Evolutionary conservation across 208 protist species (phyloP).

Genomic region (Tritrichomonas musculus): DNA sequence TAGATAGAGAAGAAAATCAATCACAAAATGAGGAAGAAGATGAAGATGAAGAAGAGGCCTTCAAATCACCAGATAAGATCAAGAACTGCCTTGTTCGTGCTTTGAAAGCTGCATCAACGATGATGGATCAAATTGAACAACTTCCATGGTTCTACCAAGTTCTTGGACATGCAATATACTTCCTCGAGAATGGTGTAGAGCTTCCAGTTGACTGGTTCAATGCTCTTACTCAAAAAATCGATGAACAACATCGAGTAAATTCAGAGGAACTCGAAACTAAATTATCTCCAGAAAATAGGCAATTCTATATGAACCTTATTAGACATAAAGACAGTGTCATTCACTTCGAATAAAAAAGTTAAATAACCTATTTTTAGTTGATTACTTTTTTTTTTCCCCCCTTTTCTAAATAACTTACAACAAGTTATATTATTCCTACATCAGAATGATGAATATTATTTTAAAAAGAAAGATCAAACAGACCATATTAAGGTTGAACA

Average conservation of each 20-base stretch:
- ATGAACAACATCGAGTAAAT: background rate
- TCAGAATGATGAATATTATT: too few species aligned
- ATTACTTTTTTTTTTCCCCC: too few species aligned
- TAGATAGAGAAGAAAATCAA: background rate
- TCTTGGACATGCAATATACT: background rate
- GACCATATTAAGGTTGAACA: too few species aligned
- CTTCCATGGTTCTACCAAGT: conserved; percentile 12
- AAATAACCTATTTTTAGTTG: too few species aligned
- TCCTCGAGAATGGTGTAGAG: conserved; percentile 25
- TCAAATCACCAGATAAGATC: conserved; percentile 8
- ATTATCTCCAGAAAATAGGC: background rate
- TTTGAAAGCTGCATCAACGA: background rate
- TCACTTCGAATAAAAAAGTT: background rate
- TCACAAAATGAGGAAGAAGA: background rate
- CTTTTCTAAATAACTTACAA: too few species aligned
- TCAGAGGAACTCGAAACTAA: background rate
- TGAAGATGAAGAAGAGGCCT: background rate
- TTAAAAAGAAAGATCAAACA: too few species aligned
- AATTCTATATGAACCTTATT: background rate
- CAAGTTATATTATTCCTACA: too few species aligned
- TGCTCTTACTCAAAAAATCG: background rate
- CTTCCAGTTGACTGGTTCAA: conserved; percentile 21
- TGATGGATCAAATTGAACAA: background rate
- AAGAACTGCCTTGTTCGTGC: conserved; percentile 17
- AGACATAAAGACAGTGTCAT: background rate